These are phyloP conservation scores for Daldinia vernicosa DNA, from an alignment of 495 filamentous ascomycete species.

Conservation along the genomic window DNA sequence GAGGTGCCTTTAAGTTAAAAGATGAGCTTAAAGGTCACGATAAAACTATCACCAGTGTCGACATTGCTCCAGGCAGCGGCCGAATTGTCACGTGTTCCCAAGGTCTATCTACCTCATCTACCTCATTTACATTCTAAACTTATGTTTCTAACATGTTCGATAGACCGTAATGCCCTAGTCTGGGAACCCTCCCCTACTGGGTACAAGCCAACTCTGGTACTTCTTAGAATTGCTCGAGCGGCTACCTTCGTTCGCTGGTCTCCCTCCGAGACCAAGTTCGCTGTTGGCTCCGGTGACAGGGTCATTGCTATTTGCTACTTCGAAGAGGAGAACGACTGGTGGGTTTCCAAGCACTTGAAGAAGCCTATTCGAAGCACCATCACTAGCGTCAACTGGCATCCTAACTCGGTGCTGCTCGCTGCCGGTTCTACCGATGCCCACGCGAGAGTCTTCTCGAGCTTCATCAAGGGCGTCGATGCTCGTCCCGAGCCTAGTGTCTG, in stretches of 20 bases:
- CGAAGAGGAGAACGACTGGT: conserved; percentile 99
- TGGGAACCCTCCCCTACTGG: conserved; percentile 92
- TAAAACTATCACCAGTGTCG: conserved; percentile 94
- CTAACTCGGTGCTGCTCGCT: conserved; percentile 92
- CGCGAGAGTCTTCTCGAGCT: conserved; percentile 91
- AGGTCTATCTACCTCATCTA: conserved; percentile 59
- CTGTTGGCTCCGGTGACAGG: conserved; percentile 93
- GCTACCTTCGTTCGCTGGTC: conserved; percentile 98
- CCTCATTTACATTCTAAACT: too few relatives aligned
- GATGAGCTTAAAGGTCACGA: conserved; percentile 96
- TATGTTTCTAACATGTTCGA: conserved; percentile 2
- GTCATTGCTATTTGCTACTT: conserved; percentile 99
- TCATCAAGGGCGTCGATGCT: conserved; percentile 92
- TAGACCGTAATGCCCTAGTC: conserved; percentile 97
- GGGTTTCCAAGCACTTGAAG: conserved; percentile 98
- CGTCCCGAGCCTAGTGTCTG: conserved; percentile 88
- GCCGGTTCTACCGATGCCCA: conserved; percentile 98
- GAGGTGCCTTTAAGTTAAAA: conserved; percentile 79
- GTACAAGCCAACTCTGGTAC: conserved; percentile 96
- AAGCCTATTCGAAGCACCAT: conserved; percentile 97
- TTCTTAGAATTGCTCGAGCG: conserved; percentile 95
- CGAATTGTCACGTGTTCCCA: conserved; percentile 98
- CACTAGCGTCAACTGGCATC: conserved; percentile 93
- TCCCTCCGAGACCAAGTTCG: conserved; percentile 95
- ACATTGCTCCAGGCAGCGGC: conserved; percentile 89